Evolutionary conservation across 2,329 filamentous ascomycete species (phyloP).

Genomic region (Didymella sp.): DNA sequence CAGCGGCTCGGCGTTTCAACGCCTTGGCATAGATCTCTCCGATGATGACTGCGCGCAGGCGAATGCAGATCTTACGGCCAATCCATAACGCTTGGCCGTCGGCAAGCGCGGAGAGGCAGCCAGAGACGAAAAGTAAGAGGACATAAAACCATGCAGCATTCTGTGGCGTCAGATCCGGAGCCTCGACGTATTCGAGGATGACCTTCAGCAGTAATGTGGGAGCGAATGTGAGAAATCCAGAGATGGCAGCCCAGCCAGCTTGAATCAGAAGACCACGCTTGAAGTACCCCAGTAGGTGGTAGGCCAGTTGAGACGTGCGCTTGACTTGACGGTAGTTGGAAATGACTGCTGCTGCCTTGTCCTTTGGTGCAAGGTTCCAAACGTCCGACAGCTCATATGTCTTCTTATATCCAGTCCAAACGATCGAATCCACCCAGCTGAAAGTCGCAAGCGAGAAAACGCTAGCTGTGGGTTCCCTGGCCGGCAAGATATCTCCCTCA

Average conservation of each 20-base stretch:
- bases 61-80: conserved; percentile 91
- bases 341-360: conserved; percentile 84
- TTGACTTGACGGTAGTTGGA: conserved; percentile 84
- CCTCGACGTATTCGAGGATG: conserved; percentile 93
- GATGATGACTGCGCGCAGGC: conserved; percentile 90
- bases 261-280: conserved; percentile 77
- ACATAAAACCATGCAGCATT: conserved; percentile 98
- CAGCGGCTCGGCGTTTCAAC: conserved; percentile 85
- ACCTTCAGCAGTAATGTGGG: conserved; percentile 89
- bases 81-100: conserved; percentile 91
- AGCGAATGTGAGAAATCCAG: conserved; percentile 85
- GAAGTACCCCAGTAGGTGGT: conserved; percentile 86
- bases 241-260: conserved; percentile 78
- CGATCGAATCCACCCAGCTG: conserved; percentile 86
- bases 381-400: conserved; percentile 83
- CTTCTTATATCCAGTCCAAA: conserved; percentile 87
- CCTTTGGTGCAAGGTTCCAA: conserved; percentile 87
- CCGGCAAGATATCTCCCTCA: conserved; percentile 86
- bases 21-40: conserved; percentile 98
- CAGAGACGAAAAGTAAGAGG: conserved; percentile 83
- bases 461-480: conserved; percentile 85
- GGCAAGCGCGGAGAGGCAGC: conserved; percentile 79
- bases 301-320: conserved; percentile 78
- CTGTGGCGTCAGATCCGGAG: conserved; percentile 73
- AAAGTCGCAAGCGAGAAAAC: conserved; percentile 88